These are phyloP conservation scores for Trichophyton equinum DNA, from an alignment of 2,329 filamentous ascomycete species.

Conservation along the genomic window DNA sequence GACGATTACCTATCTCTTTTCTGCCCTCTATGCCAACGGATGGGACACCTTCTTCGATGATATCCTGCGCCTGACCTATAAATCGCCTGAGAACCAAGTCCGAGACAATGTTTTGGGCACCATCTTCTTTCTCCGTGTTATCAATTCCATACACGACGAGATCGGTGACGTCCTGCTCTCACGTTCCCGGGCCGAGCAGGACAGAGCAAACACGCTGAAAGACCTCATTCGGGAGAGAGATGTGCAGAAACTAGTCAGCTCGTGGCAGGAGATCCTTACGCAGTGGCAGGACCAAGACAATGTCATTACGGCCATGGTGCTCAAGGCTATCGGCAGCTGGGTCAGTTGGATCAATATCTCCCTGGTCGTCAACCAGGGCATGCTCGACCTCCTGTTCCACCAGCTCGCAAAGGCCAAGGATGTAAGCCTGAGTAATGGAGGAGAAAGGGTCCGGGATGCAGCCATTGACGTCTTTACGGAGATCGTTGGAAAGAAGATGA, in stretches of 20 bases:
- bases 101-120: conserved; percentile 64
- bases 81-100: conserved; percentile 42
- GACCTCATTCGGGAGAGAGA: conserved; percentile 78
- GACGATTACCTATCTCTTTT: conserved; percentile 87
- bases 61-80: conserved; percentile 61
- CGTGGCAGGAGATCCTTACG: conserved; percentile 82
- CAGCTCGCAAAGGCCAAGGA: conserved; percentile 65
- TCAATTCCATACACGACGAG: conserved; percentile 88
- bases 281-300: conserved; percentile 63
- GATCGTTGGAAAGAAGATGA: conserved; percentile 97
- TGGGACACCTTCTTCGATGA: conserved; percentile 91
- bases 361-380: conserved; percentile 77
- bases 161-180: conserved; percentile 86
- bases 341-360: conserved; percentile 98
- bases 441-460: conserved; percentile 76
- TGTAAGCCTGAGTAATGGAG: conserved; percentile 48
- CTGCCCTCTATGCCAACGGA: conserved; percentile 67
- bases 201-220: conserved; percentile 79
- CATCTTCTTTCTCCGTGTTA: conserved; percentile 74
- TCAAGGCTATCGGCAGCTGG: conserved; percentile 91
- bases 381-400: conserved; percentile 73
- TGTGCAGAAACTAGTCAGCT: conserved; percentile 72
- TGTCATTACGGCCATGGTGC: conserved; percentile 67
- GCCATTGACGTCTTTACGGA: conserved; percentile 93
- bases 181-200: conserved; percentile 63